Percentiles rank a stretch among this genome's conserved stretches.
phyloP scores from a whole-genome alignment of 192 early-diverging fungal species.

The Fimicolochytrium jonesii region DNA sequence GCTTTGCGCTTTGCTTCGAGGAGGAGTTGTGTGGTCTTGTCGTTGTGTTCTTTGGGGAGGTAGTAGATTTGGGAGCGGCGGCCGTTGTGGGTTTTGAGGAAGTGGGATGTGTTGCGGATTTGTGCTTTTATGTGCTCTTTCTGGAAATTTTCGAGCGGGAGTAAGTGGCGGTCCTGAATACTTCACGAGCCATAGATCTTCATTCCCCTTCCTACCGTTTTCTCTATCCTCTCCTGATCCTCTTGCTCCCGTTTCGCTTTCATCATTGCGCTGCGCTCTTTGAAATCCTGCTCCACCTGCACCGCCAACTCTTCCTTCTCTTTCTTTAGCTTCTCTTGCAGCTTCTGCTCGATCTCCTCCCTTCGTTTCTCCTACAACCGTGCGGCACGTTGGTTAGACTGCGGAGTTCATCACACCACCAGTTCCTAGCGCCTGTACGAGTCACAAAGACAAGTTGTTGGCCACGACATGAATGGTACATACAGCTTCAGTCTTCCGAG shows the following conservation, averaged over 20 bases:
- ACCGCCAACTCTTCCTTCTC: constrained; percentile 21
- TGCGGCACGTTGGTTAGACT: too few species aligned
- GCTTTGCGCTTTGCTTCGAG: constrained; percentile 8
- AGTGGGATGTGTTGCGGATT: background rate
- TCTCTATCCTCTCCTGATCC: background rate
- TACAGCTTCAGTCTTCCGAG: constrained; percentile 18
- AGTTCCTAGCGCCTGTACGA: background rate
- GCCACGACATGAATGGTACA: background rate
- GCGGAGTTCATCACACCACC: too few species aligned
- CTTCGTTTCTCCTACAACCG: constrained; percentile 17
- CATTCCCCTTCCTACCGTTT: constrained; percentile 4
- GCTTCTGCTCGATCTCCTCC: constrained; percentile 14
- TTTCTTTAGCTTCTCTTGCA: constrained; percentile 25
- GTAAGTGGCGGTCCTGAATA: background rate
- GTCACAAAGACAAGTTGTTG: background rate
- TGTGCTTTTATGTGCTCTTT: constrained; percentile 5
- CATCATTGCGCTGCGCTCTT: background rate
- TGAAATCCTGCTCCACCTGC: constrained; percentile 5
- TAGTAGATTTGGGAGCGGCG: constrained; percentile 5
- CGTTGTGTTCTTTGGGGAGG: constrained; percentile 15
- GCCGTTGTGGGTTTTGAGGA: constrained; percentile 1
- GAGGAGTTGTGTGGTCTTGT: background rate
- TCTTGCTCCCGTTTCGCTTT: background rate
- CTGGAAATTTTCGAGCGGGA: background rate
- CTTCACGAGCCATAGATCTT: background rate